Conservation (phyloP, 768 basidiomycete genomes). For the Boletus tomentosulus region DNA sequence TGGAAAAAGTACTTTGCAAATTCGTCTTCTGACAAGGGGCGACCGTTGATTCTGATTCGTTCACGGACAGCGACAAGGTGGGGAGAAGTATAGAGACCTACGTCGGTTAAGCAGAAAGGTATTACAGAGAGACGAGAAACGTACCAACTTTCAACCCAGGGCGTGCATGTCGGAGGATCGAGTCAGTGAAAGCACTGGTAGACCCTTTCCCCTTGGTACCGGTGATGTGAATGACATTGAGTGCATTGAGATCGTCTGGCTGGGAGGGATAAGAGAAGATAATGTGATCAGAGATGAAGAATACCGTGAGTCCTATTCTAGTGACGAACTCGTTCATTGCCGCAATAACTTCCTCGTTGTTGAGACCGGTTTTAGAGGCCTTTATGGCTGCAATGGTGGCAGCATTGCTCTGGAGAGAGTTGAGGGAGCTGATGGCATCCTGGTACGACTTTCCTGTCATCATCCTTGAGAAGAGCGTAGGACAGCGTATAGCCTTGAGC, state of each 20-base stretch:
- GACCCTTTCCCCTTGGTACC: slow-evolving; percentile 99
- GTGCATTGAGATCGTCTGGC: slow-evolving; percentile 76
- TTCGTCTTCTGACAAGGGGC: slow-evolving; percentile 79
- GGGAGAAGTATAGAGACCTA: slow-evolving; percentile 94
- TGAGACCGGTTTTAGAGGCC: slow-evolving; percentile 54
- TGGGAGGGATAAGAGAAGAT: slow-evolving; percentile 31
- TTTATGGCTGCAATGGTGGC: slow-evolving; percentile 84
- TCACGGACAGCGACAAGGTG: slow-evolving; percentile 95
- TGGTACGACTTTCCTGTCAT: slow-evolving; percentile 62
- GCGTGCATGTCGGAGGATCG: slow-evolving; percentile 70
- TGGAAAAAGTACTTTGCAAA: slow-evolving; percentile 95
- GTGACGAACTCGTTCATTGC: slow-evolving; percentile 89
- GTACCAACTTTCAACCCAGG: slow-evolving; percentile 81
- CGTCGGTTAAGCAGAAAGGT: background rate
- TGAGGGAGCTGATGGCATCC: slow-evolving; percentile 70
- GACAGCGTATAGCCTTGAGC: background rate
- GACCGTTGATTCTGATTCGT: slow-evolving; percentile 89
- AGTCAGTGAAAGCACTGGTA: slow-evolving; percentile 89
- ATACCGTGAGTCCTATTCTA: slow-evolving; percentile 82
- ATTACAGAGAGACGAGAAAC: slow-evolving; percentile 15
- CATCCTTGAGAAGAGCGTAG: slow-evolving; percentile 20
- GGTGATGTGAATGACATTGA: slow-evolving; percentile 95
- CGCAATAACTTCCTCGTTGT: slow-evolving; percentile 58
- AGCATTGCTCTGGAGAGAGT: slow-evolving; percentile 88
- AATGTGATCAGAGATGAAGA: slow-evolving; percentile 20